Base-by-base conservation (phyloP, 768 basidiomycete genomes). In the Sistotremastrum suecicum region DNA sequence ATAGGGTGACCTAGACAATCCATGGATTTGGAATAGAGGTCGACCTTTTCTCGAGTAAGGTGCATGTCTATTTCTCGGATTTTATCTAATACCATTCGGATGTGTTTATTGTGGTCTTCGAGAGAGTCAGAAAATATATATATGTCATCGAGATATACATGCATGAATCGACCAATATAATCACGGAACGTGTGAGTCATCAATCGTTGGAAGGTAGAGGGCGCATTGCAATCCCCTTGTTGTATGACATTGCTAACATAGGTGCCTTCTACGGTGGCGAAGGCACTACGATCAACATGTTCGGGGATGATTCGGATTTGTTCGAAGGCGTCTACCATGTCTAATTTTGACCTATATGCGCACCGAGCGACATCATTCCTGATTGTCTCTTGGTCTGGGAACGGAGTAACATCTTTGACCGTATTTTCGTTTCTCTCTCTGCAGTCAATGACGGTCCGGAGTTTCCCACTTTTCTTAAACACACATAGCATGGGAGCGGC, bases 361-460 rank as follows among this genome's bases (percentile, higher is more conserved):
- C 29, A 20, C 1, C 39, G 8, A n/a, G n/a, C n/a, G 1, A 44
- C 35, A 1, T 37, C 33, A 37, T 44, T 5, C 5, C 43, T 32
- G 5, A 50, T 42, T 32, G 11, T 12, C 34, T 48, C 47, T 34
- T 48, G 46, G 37, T 50, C 49, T 1, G 49, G 49, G 7, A 70
- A 56, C 0, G 66, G 69, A 0, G 66, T 66, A 0, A 66, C 55
- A 42, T 66, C 64, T 43, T 66, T 61, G 0, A 62, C 12, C 0
- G 64, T 72, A 48, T 73, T 71, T 2, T 63, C 58, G 46, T 71
- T 72, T 0, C 60, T 46, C 39, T 66, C 56, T 5, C 63, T 42
- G 3, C 49, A 52, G 45, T 70, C 67, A 0, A 70, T 40, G 0
- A 64, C 61, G 0, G 64, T 69, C 0, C 63, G 49, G 1, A 74